Evolutionary conservation across 192 early-diverging fungal genomes (phyloP).

Genomic region (Coemansia reversa): DNA sequence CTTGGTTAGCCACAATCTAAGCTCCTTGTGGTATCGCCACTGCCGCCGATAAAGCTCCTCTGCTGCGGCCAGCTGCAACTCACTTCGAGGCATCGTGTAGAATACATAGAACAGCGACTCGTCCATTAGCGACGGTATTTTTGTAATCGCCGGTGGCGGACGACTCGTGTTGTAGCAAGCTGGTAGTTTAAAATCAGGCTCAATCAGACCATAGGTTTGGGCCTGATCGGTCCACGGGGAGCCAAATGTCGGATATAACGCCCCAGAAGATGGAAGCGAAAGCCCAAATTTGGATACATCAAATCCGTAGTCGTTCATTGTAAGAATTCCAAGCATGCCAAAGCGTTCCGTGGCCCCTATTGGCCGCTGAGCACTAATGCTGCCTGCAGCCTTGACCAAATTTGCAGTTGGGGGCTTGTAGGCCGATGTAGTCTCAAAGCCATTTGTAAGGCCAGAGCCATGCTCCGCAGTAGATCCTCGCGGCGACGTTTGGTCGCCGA

Average conservation of each 20-base stretch:
- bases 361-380: constrained; percentile 16
- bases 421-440: constrained; percentile 29
- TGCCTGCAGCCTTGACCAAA: constrained; percentile 23
- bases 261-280: constrained; percentile 68
- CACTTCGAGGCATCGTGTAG: constrained; percentile 93
- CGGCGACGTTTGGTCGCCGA: constrained; percentile 17
- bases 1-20: constrained; percentile 89
- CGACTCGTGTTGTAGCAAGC: constrained; percentile 78
- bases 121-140: constrained; percentile 74
- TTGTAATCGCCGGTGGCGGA: constrained; percentile 68
- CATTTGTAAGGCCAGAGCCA: constrained; percentile 16
- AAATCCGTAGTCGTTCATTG: constrained; percentile 82
- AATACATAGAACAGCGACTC: constrained; percentile 98
- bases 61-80: constrained; percentile 88
- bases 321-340: constrained; percentile 85
- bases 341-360: constrained; percentile 58
- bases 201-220: constrained; percentile 63
- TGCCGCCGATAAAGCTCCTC: constrained; percentile 90
- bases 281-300: constrained; percentile 87
- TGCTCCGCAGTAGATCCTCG: constrained; percentile 10
- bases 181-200: constrained; percentile 84
- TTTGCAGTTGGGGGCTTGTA: constrained; percentile 36
- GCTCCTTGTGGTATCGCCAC: constrained; percentile 97
- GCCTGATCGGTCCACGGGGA: constrained; percentile 84
- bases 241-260: constrained; percentile 84